Evolutionary conservation across 495 filamentous ascomycete genomes (phyloP).

Genomic region (Tuber melanosporum): DNA sequence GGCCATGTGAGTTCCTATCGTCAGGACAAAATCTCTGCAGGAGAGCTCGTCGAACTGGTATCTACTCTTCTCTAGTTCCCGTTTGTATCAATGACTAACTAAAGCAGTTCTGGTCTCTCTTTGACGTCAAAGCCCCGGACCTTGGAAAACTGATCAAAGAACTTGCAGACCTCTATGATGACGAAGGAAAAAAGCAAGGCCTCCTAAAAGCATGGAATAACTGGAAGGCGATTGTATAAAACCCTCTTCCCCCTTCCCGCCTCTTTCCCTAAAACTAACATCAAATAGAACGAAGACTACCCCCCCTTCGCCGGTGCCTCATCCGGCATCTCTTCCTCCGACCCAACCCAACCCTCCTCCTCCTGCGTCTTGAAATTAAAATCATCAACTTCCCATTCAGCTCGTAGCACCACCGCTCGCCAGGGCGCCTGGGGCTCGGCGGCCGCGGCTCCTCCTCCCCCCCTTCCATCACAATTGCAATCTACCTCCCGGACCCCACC

Average conservation of each 20-base stretch:
- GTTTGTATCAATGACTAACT: not conserved
- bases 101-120: slow-evolving; percentile 57
- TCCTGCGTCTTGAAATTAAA: slow-evolving; percentile 66
- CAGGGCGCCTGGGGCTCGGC: slow-evolving; percentile 49
- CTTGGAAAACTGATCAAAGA: slow-evolving; percentile 87
- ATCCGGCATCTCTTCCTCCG: slow-evolving; percentile 43
- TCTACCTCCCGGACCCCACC: slow-evolving; percentile 3
- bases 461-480: slow-evolving; percentile 35
- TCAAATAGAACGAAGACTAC: slow-evolving; percentile 75
- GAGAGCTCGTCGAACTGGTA: slow-evolving; percentile 63
- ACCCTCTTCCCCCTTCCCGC: not conserved
- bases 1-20: slow-evolving; percentile 67
- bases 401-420: slow-evolving; percentile 53
- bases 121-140: slow-evolving; percentile 65
- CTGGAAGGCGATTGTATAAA: slow-evolving; percentile 66
- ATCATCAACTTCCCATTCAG: slow-evolving; percentile 68
- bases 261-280: not conserved
- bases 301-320: slow-evolving; percentile 61
- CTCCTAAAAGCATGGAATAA: slow-evolving; percentile 83
- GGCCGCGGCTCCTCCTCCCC: slow-evolving; percentile 43
- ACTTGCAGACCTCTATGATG: slow-evolving; percentile 87
- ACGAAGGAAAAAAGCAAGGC: slow-evolving; percentile 60
- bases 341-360: slow-evolving; percentile 41
- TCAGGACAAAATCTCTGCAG: slow-evolving; percentile 57
- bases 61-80: slow-evolving; percentile 50